Base-by-base conservation (phyloP, 108 stramenopile species). In the Nannochloropsis salina region DNA sequence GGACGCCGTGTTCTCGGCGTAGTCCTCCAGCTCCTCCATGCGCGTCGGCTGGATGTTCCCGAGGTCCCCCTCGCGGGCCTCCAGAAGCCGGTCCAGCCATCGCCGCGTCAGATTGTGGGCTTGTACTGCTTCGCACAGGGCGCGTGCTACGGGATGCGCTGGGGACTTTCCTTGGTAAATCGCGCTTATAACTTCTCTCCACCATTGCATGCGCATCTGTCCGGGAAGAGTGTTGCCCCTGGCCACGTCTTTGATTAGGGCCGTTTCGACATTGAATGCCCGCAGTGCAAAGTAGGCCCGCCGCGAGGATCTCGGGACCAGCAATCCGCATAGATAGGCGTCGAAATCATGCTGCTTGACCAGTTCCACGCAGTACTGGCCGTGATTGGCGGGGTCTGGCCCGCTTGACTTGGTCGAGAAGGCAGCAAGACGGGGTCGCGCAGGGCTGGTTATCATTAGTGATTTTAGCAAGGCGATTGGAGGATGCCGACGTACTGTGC, bases 211-310 rank as follows among this genome's bases (percentile, higher is more conserved):
- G 15, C 90, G 44, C 86, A 90, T 89, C 21, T 44, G 85, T 10
- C 89, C 89, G 44, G 89, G 44, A 9, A 41, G 43, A 10, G 81
- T 11, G 42, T 90, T 90, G 9, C 88, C 88, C 9, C 88, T 42
- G 22, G 89, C 86, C 2, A 88, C 47, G 42, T 89, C 89, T 81
- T 87, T 87, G 45, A 90, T 87, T 42, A 86, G 44, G 12, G 90
- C 90, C 21, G 87, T 89, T 83, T 90, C 90, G 42, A 90, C 86
- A 84, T 90, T 90, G 87, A 89, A 90, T 11, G 90, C 90, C 22
- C 86, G 87, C 1, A 90, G 83, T 20, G 89, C 90, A 40, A 85
- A 42, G 6, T 87, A 43, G 10, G 86, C 88, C 18, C 85, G 83
- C 43, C 86, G 47, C 12, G 47, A 51, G 47, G 47, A 15, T 10